Conservation (phyloP, 257 asterid genomes). For the Jacaranda mimosifolia region DNA sequence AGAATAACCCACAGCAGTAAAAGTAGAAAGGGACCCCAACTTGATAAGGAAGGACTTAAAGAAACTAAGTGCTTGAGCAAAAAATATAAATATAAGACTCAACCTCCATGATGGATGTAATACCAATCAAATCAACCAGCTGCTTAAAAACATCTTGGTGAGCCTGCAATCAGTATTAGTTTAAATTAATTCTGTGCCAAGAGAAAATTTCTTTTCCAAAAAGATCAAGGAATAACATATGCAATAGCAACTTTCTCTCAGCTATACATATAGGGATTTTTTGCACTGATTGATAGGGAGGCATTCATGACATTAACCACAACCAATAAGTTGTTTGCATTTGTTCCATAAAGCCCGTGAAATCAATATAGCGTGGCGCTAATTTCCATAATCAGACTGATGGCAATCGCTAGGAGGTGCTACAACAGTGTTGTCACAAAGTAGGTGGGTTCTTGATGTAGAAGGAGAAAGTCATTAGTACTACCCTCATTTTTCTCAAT, state of each 20-base stretch:
- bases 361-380: too few relatives aligned
- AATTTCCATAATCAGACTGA: too few relatives aligned
- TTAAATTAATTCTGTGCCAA: constrained; percentile 1
- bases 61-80: constrained; percentile 20
- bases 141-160: constrained; percentile 87
- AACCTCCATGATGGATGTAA: constrained; percentile 99
- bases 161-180: constrained; percentile 54
- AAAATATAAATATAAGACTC: constrained; percentile 33
- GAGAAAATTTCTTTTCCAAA: background rate
- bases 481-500: too few relatives aligned
- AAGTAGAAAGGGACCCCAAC: constrained; percentile 1
- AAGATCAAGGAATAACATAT: constrained; percentile 4
- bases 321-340: too few relatives aligned
- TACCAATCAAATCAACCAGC: constrained; percentile 98
- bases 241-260: background rate
- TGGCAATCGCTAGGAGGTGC: too few relatives aligned
- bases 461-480: too few relatives aligned
- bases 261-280: background rate
- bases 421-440: too few relatives aligned
- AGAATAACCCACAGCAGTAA: constrained; percentile 35
- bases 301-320: too few relatives aligned
- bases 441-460: too few relatives aligned
- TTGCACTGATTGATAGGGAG: too few relatives aligned
- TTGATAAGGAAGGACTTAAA: constrained; percentile 11
- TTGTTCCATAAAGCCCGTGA: too few relatives aligned